Evolutionary conservation across 1,284 basidiomycete species (phyloP).

Genomic region (Amylostereum chailletii): DNA sequence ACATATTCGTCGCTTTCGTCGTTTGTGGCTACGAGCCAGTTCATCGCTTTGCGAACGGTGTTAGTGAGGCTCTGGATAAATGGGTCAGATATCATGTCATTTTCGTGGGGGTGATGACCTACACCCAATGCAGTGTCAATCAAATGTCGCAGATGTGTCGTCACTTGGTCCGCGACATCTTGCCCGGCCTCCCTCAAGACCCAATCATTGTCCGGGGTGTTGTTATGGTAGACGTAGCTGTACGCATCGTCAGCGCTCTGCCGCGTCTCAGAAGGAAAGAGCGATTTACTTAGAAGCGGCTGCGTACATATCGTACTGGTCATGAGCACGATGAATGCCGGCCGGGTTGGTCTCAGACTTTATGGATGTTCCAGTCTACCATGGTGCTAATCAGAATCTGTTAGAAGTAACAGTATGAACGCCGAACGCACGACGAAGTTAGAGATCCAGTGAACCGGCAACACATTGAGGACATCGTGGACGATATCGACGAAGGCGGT

Average conservation of each 20-base stretch:
- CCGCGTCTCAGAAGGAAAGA: not conserved
- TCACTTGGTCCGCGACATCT: slow-evolving; percentile 31
- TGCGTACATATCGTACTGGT: slow-evolving; percentile 42
- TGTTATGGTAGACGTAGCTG: slow-evolving; percentile 57
- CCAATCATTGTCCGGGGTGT: slow-evolving; percentile 50
- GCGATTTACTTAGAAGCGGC: slow-evolving; percentile 43
- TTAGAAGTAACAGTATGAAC: not conserved
- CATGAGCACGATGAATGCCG: slow-evolving; percentile 41
- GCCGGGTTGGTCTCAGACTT: slow-evolving; percentile 38
- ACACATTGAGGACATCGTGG: slow-evolving; percentile 59
- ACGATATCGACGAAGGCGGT: slow-evolving; percentile 54
- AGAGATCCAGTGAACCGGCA: slow-evolving; percentile 60
- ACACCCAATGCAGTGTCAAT: slow-evolving; percentile 15
- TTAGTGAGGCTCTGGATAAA: slow-evolving; percentile 30
- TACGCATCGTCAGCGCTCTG: not conserved
- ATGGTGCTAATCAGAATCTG: not conserved
- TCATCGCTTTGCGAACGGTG: slow-evolving; percentile 11
- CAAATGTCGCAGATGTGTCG: slow-evolving; percentile 31
- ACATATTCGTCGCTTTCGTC: slow-evolving; percentile 16
- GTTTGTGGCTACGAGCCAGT: slow-evolving; percentile 14
- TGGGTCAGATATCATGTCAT: not conserved
- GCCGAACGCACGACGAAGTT: slow-evolving; percentile 44
- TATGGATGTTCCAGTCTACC: slow-evolving; percentile 52
- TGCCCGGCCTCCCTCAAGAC: slow-evolving; percentile 38
- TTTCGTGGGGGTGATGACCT: no score